A percentile compares a stretch with the other conserved stretches of the same genome.
phyloP scores from a whole-genome alignment of 306 rosid species.

The Lathyrus oleraceus region DNA sequence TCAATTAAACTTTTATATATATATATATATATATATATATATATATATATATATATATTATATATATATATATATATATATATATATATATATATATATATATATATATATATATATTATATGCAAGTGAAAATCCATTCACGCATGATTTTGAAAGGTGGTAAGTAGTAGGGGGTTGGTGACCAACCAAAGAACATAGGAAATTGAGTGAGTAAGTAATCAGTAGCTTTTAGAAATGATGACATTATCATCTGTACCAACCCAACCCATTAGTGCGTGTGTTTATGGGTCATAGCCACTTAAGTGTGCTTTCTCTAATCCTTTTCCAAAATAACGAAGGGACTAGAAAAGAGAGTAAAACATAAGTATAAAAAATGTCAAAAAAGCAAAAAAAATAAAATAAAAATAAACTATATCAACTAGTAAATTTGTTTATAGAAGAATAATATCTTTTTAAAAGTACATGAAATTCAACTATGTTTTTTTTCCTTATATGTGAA shows the following conservation, averaged over 20 bases:
- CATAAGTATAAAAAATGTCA: too few relatives aligned
- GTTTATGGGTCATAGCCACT: neutral
- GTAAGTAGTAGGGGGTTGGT: constrained; percentile 18
- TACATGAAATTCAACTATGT: too few relatives aligned
- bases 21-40: too few relatives aligned
- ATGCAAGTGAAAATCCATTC: neutral
- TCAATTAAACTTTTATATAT: too few relatives aligned
- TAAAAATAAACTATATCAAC: too few relatives aligned
- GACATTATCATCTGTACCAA: neutral
- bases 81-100: too few relatives aligned
- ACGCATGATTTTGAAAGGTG: constrained; percentile 20
- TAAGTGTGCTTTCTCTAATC: neutral
- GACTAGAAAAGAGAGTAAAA: neutral
- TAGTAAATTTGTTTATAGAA: too few relatives aligned
- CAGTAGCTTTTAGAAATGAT: neutral
- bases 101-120: neutral
- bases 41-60: too few relatives aligned
- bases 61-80: too few relatives aligned
- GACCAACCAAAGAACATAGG: constrained; percentile 25
- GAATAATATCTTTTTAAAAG: too few relatives aligned
- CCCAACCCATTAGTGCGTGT: neutral
- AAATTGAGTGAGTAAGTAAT: neutral
- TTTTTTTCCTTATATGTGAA: too few relatives aligned
- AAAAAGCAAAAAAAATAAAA: too few relatives aligned
- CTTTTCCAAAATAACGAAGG: neutral